Percentiles rank a stretch among this genome's conserved stretches.
Conservation (phyloP, 2,329 filamentous ascomycete genomes). For the Massarina eburnea region DNA sequence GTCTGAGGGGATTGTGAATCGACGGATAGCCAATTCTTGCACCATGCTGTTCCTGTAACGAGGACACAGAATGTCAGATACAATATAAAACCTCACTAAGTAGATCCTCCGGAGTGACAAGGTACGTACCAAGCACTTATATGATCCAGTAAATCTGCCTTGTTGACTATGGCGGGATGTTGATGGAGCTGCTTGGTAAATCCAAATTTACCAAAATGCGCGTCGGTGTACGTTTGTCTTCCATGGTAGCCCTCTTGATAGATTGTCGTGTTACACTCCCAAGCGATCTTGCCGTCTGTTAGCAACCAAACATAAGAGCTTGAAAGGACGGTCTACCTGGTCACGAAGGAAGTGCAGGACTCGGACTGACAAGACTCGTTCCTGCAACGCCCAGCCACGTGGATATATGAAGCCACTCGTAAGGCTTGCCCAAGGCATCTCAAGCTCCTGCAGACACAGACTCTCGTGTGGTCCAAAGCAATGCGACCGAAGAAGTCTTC, state of each 20-base stretch:
- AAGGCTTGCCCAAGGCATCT: background rate
- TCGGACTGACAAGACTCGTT: constrained; percentile 12
- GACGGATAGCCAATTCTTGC: constrained; percentile 7
- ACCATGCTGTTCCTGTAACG: constrained; percentile 1
- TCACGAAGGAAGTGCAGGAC: constrained; percentile 11
- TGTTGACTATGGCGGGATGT: background rate
- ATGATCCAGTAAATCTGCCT: background rate
- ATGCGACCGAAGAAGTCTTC: background rate
- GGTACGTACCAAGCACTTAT: too few relatives aligned
- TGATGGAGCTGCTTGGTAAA: background rate
- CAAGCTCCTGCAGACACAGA: background rate
- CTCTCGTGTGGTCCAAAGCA: background rate
- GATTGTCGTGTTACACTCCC: constrained; percentile 14
- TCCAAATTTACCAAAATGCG: background rate
- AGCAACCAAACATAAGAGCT: background rate
- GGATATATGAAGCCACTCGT: background rate
- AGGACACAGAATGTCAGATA: background rate
- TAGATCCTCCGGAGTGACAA: background rate
- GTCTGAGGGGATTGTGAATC: constrained; percentile 4
- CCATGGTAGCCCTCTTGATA: constrained; percentile 3
- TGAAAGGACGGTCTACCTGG: constrained; percentile 1
- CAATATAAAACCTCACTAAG: too few relatives aligned
- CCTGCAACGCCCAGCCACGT: constrained; percentile 8
- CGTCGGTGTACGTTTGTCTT: background rate
- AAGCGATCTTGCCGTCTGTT: constrained; percentile 6